Percentiles rank a stretch among this genome's conserved stretches.
Evolutionary conservation across 2,329 filamentous ascomycete genomes (phyloP).

Genomic region (Fusarium nygamai): DNA sequence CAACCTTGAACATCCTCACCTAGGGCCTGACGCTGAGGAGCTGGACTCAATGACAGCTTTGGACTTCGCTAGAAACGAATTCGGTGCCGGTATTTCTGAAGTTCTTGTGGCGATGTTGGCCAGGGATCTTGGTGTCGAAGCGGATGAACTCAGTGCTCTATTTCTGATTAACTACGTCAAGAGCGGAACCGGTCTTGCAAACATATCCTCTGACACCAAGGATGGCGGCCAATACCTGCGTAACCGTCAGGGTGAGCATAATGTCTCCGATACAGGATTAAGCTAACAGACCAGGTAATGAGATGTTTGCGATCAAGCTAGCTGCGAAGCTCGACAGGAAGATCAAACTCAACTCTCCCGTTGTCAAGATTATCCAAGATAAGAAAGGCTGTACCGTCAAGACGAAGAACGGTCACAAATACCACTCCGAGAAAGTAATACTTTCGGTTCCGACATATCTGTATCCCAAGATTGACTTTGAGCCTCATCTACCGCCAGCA

Average conservation of each 20-base stretch:
- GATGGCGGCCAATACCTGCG: conserved; percentile 26
- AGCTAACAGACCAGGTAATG: neutral
- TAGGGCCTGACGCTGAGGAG: neutral
- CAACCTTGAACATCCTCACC: neutral
- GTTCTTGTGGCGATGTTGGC: neutral
- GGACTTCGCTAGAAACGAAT: neutral
- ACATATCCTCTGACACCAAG: conserved; percentile 5
- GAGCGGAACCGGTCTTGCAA: conserved; percentile 8
- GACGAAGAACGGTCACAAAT: neutral
- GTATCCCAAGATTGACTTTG: neutral
- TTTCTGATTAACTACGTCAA: conserved; percentile 27
- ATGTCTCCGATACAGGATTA: too few species aligned
- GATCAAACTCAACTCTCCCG: neutral
- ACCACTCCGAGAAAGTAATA: neutral
- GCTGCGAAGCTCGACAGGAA: neutral
- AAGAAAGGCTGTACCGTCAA: neutral
- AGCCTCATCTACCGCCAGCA: neutral
- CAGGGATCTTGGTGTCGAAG: neutral
- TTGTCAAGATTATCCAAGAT: neutral
- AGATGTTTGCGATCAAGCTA: neutral
- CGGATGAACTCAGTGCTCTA: neutral
- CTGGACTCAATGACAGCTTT: neutral
- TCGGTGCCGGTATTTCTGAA: rapidly evolving
- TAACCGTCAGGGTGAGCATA: conserved; percentile 30
- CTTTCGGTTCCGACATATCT: neutral